A percentile compares a stretch with the other conserved stretches of the same genome.
Conservation (phyloP, 1,284 basidiomycete species). For the Ustilago bromivora region DNA sequence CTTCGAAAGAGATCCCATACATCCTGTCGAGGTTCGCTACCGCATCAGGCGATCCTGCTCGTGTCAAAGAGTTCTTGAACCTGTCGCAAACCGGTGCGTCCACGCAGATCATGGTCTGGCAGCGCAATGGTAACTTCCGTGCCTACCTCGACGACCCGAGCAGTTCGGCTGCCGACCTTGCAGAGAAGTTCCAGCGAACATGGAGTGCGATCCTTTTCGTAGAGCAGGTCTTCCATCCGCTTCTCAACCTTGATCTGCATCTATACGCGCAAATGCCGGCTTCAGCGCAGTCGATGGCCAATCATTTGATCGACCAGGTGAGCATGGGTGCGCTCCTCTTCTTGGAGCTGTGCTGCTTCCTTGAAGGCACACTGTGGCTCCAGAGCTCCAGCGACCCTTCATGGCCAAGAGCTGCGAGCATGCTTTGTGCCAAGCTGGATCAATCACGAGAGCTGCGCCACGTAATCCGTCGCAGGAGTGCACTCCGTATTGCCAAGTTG, state of each 20-base stretch:
- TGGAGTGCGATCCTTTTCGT: constrained; percentile 36
- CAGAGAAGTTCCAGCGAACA: constrained; percentile 29
- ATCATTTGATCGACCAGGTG: constrained; percentile 31
- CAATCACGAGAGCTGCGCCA: constrained; percentile 29
- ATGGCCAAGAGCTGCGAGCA: constrained; percentile 32
- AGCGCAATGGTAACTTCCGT: constrained; percentile 41
- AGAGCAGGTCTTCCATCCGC: constrained; percentile 31
- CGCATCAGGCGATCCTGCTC: constrained; percentile 29
- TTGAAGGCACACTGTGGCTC: constrained; percentile 42
- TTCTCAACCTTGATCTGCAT: constrained; percentile 27
- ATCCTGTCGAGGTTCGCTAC: constrained; percentile 15
- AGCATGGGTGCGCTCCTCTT: constrained; percentile 38
- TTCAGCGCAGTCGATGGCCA: constrained; percentile 41
- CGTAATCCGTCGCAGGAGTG: constrained; percentile 31
- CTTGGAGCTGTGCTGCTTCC: constrained; percentile 40
- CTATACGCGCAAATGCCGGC: constrained; percentile 36
- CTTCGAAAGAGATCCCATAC: constrained; percentile 31
- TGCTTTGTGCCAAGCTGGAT: constrained; percentile 28
- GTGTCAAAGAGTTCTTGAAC: constrained; percentile 41
- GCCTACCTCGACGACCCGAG: constrained; percentile 19
- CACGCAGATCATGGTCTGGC: constrained; percentile 47
- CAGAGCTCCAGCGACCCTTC: constrained; percentile 34
- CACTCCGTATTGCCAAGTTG: constrained; percentile 32
- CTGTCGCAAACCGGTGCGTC: constrained; percentile 32
- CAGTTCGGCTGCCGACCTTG: constrained; percentile 19